Base-by-base conservation (phyloP, 2,329 filamentous ascomycete species). In the Diatrype stigma region DNA sequence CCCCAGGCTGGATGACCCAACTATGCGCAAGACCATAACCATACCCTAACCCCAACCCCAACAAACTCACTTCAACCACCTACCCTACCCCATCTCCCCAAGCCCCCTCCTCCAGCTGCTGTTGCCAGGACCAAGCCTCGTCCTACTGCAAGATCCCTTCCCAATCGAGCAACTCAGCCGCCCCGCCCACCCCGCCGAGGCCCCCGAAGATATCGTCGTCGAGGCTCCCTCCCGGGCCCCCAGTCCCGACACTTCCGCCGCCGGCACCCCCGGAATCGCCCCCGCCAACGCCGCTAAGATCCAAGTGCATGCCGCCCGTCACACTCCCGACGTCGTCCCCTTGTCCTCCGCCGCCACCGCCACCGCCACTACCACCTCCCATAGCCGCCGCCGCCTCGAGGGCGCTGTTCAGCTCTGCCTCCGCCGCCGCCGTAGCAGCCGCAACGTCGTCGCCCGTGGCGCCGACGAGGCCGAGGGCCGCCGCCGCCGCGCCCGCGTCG, bases 151-250 rank as follows among this genome's bases (percentile, higher is more conserved):
- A 11, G 6, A 63, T 62, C 11, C 52, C 53, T 30, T 58, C 63
- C 65, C 66, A 67, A 4, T 57, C 56, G 12, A 67, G 55, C 12
- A 67, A 47, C 45, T 66, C 63, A 2, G 56, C 51, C 23, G 53
- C 51, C 26, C 52, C 52, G 1, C 58, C 61, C 17, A 53, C 51
- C 26, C 52, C 52, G 1, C 58, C 61, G 17, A 72, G 47, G 5
- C 60, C 60, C 10, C 65, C 61, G 60, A 79, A 78, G 51, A 75
- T 70, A 45, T 78, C 77, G 55, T 79, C 70, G 11, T 67, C 68
- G 4, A 2, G 14, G 7, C 30, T 14, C 70, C 74, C 49, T 70
- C 61, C 69, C 17, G 59, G 66, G 23, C 74, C 75, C 3, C 67
- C 40, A 7, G n/a, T n/a, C n/a, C 26, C 26, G 26, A 10, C 26